phyloP scores from a whole-genome alignment of 2,329 filamentous ascomycete species.

The Cladosporium sp. region DNA sequence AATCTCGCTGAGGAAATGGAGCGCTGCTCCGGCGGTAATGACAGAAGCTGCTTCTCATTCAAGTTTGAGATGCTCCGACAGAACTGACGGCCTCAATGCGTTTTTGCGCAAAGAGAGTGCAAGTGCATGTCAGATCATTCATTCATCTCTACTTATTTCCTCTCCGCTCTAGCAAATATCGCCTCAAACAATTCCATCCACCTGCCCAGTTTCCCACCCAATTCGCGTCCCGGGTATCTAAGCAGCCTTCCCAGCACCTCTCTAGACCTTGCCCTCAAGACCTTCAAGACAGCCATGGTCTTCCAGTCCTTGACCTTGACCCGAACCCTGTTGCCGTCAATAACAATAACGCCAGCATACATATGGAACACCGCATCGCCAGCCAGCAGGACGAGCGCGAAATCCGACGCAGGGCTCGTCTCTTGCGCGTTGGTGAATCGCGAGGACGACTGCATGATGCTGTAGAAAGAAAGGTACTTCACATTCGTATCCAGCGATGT shows the following conservation, averaged over 20 bases:
- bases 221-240: slow-evolving; percentile 42
- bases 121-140: too few relatives aligned
- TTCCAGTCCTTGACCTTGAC: slow-evolving; percentile 87
- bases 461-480: slow-evolving; percentile 88
- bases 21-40: too few relatives aligned
- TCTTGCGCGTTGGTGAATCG: slow-evolving; percentile 84
- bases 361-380: slow-evolving; percentile 88
- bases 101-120: too few relatives aligned
- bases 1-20: too few relatives aligned
- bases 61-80: too few relatives aligned
- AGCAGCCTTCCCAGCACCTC: slow-evolving; percentile 70
- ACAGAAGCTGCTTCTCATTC: too few relatives aligned
- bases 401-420: slow-evolving; percentile 58
- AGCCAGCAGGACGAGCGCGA: slow-evolving; percentile 76
- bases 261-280: slow-evolving; percentile 63
- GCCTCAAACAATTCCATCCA: slow-evolving; percentile 36
- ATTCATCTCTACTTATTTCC: background rate
- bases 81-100: too few relatives aligned
- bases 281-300: slow-evolving; percentile 81
- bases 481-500: slow-evolving; percentile 42
- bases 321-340: slow-evolving; percentile 80
- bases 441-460: slow-evolving; percentile 90
- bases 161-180: slow-evolving; percentile 22
- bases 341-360: slow-evolving; percentile 76
- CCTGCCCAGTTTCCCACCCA: slow-evolving; percentile 34